Conservation (phyloP, 352 stramenopile species). For the Globisporangium orthogonon region DNA sequence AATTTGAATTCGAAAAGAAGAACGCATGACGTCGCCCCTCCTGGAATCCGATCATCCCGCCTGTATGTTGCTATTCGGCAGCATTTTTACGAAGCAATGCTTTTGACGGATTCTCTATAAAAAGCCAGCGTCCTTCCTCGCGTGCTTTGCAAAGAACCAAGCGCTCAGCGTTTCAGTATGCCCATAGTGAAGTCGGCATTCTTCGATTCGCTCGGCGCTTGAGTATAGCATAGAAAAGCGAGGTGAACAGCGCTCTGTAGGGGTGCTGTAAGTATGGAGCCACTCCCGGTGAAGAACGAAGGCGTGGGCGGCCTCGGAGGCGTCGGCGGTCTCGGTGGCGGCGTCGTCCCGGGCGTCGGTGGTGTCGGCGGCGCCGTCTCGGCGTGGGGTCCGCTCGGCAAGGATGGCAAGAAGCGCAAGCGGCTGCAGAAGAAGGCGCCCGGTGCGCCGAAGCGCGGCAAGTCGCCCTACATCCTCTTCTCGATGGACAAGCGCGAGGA, state of each 20-base stretch:
- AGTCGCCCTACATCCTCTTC: conserved; percentile 90
- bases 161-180: conserved; percentile 52
- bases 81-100: too few species aligned
- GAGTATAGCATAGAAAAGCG: conserved; percentile 84
- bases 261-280: conserved; percentile 6
- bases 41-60: neutral
- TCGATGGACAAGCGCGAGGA: conserved; percentile 90
- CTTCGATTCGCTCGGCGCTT: conserved; percentile 57
- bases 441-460: conserved; percentile 83
- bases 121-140: too few species aligned
- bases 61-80: neutral
- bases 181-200: conserved; percentile 73
- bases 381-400: conserved; percentile 60
- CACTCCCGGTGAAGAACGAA: conserved; percentile 1
- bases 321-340: neutral
- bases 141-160: too few species aligned
- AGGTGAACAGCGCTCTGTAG: conserved; percentile 23
- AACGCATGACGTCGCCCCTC: neutral
- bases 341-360: neutral
- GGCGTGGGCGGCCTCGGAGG: neutral
- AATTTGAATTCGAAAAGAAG: neutral
- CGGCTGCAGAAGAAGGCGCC: conserved; percentile 88
- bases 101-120: too few species aligned
- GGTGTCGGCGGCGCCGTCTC: conserved; percentile 15
- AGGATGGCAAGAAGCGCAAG: conserved; percentile 86